Conservation (phyloP, 1,139 yeast species). For the Diutina neorugosa region DNA sequence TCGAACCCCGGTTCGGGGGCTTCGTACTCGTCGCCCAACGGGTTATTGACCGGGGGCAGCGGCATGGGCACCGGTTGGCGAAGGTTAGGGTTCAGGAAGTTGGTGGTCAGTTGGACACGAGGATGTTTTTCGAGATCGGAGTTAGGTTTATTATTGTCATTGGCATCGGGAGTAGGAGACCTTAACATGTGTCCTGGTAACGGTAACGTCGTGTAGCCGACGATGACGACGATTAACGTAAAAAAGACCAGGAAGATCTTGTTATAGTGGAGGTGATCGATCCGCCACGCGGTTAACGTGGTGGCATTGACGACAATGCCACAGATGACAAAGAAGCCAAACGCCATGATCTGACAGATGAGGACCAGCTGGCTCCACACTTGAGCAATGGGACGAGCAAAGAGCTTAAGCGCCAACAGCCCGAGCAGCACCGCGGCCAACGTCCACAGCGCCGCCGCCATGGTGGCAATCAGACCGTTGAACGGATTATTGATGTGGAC, state of each 20-base stretch:
- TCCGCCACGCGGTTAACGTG: not conserved
- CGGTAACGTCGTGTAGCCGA: not conserved
- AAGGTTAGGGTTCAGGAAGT: not conserved
- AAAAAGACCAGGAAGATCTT: not conserved
- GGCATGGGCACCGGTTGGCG: not conserved
- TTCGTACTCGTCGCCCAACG: not conserved
- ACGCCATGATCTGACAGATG: not conserved
- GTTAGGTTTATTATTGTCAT: not conserved
- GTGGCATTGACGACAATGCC: conserved; percentile 1
- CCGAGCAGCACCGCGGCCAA: not conserved
- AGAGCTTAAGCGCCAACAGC: not conserved
- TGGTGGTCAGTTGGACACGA: not conserved
- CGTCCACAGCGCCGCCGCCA: conserved; percentile 3
- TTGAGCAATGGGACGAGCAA: not conserved
- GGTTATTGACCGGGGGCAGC: not conserved
- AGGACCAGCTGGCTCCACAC: not conserved
- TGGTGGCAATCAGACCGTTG: not conserved
- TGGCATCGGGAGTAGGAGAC: too few species aligned
- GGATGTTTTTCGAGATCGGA: not conserved
- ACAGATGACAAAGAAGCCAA: conserved; percentile 1
- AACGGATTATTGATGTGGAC: not conserved
- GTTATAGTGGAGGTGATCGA: not conserved
- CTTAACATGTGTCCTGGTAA: not conserved
- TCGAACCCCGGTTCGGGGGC: not conserved
- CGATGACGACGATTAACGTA: not conserved